Percentiles rank a stretch among this genome's conserved stretches.
Conservation (phyloP, 192 early-diverging fungal species). For the Powellomyces hirtus region DNA sequence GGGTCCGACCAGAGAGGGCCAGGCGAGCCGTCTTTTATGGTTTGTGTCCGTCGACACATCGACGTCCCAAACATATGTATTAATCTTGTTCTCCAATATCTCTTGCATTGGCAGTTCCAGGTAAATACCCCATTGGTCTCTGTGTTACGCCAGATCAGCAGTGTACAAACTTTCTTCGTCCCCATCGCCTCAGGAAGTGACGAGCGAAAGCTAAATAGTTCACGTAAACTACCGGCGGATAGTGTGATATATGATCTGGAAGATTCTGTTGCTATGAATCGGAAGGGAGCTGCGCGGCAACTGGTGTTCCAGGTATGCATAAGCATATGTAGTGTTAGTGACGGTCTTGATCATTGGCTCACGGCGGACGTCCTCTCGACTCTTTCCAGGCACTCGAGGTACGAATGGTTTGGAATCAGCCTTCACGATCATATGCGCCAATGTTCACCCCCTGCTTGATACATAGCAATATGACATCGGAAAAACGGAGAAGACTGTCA, state of each 20-base stretch:
- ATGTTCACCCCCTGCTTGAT: too few species aligned
- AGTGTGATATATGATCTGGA: conserved; percentile 91
- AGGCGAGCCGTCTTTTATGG: conserved; percentile 55
- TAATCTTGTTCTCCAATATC: background rate
- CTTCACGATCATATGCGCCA: too few species aligned
- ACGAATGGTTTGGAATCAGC: too few species aligned
- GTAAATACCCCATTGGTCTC: background rate
- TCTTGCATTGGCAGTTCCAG: background rate
- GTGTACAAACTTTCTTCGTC: background rate
- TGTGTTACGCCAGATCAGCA: background rate
- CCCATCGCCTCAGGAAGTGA: conserved; percentile 58
- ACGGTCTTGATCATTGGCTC: background rate
- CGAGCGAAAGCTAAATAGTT: conserved; percentile 81
- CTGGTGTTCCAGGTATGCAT: conserved; percentile 65
- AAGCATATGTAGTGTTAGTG: background rate
- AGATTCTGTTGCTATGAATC: conserved; percentile 80
- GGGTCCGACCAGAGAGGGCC: conserved; percentile 28
- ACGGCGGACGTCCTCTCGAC: too few species aligned
- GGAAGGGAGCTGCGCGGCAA: conserved; percentile 74
- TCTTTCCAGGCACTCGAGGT: conserved; percentile 32
- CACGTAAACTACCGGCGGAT: conserved; percentile 67
- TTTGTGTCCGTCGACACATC: background rate
- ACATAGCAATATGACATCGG: conserved; percentile 57
- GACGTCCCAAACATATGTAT: too few species aligned
- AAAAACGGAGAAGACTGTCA: conserved; percentile 79